These are phyloP conservation scores for Anaeromyces robustus DNA, from an alignment of 192 early-diverging fungal genomes.

Conservation along the genomic window DNA sequence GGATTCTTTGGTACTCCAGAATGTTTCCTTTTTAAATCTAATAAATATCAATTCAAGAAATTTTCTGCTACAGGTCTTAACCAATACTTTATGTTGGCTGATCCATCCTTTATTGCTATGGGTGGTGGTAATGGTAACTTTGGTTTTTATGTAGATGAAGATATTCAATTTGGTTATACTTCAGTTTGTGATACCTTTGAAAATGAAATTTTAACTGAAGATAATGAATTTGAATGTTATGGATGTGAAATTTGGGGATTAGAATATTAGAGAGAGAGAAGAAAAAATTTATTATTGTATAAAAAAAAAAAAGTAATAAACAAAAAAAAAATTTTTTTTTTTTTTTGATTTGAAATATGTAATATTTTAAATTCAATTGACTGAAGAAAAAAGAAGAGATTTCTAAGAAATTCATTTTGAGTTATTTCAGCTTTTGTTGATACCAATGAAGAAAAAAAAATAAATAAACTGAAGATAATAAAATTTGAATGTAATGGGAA, in stretches of 20 bases:
- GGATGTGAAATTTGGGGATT: neutral
- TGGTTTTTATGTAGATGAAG: neutral
- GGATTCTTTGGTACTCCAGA: neutral
- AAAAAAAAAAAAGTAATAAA: no score
- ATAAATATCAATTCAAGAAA: neutral
- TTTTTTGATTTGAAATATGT: no score
- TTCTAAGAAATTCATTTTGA: no score
- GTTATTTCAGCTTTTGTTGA: no score
- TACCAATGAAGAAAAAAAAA: no score
- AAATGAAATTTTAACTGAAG: neutral
- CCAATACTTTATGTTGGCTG: neutral
- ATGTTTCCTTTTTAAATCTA: neutral
- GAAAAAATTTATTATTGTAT: no score
- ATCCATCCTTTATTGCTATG: neutral
- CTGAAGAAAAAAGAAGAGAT: no score
- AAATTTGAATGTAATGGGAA: no score
- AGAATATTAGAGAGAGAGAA: no score
- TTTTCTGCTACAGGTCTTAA: neutral
- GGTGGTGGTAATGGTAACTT: neutral
- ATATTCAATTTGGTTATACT: neutral
- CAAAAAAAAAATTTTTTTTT: no score
- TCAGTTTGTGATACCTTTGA: neutral
- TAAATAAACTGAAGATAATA: no score
- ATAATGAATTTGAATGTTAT: neutral
- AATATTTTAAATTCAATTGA: no score